These are phyloP conservation scores for Pestalotiopsis sp. DNA, from an alignment of 2,329 filamentous ascomycete genomes.

Conservation along the genomic window DNA sequence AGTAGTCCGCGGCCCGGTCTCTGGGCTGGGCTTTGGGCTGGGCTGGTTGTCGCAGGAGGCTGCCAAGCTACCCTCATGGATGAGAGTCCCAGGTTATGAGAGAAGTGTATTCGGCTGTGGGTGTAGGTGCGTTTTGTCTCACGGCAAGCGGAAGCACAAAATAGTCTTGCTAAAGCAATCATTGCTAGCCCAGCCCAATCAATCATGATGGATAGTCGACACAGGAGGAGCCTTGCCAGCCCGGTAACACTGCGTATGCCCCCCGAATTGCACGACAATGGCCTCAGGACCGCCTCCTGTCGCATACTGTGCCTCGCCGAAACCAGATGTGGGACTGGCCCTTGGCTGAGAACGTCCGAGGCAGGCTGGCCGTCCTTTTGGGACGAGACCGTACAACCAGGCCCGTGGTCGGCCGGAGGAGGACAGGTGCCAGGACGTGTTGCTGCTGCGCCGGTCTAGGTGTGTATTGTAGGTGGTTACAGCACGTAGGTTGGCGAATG, in stretches of 20 bases:
- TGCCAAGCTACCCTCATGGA: not conserved
- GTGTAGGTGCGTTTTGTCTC: conserved; percentile 14
- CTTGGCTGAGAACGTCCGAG: conserved; percentile 8
- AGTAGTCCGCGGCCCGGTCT: too few species aligned
- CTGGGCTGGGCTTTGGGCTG: too few species aligned
- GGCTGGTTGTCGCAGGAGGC: too few species aligned
- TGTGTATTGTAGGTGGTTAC: not conserved
- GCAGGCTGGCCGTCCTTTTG: not conserved
- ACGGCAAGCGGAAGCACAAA: conserved; percentile 17
- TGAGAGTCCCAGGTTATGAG: too few species aligned
- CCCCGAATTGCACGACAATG: conserved; percentile 2
- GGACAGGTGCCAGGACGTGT: not conserved
- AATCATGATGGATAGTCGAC: conserved; percentile 10
- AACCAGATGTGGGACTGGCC: not conserved
- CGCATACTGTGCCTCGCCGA: conserved; percentile 8
- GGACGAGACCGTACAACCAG: conserved; percentile 1
- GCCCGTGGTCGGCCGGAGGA: not conserved
- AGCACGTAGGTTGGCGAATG: not conserved
- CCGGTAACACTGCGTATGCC: conserved; percentile 13
- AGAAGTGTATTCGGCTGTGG: not conserved
- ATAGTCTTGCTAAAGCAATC: conserved; percentile 14
- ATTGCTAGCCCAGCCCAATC: conserved; percentile 12
- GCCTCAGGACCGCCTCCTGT: not conserved
- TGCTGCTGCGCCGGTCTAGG: not conserved
- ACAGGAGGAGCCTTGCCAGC: conserved; percentile 2